Percentiles rank a stretch among this genome's conserved stretches.
Conservation (phyloP, 495 filamentous ascomycete species). For the Staphylotrichum longicolle region DNA sequence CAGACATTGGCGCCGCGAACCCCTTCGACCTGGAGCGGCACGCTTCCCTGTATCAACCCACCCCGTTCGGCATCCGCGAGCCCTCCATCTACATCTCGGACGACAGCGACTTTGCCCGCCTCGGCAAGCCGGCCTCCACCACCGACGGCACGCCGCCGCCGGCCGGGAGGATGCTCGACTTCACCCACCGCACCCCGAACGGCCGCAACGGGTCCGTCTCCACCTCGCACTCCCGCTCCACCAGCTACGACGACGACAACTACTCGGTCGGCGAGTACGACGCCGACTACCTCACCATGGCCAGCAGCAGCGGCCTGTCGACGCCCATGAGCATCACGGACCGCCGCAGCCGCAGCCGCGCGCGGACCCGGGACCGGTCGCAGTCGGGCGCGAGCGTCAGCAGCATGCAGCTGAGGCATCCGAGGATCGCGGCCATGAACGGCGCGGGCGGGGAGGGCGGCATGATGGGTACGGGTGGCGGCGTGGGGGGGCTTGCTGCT, state of each 20-base stretch:
- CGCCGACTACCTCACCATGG: conserved; percentile 32
- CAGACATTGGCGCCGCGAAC: conserved; percentile 47
- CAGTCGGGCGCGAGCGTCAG: conserved; percentile 11
- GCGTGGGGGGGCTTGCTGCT: too few relatives aligned
- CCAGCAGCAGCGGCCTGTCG: not conserved
- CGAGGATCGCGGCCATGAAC: conserved; percentile 21
- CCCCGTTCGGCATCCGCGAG: conserved; percentile 38
- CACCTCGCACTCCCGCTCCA: conserved; percentile 24
- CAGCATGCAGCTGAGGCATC: conserved; percentile 23
- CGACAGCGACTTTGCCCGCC: conserved; percentile 43
- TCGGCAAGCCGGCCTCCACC: conserved; percentile 18
- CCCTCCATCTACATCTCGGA: conserved; percentile 54
- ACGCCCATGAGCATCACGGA: conserved; percentile 9
- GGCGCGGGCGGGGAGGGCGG: not conserved
- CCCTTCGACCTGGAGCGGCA: conserved; percentile 57
- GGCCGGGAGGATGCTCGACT: conserved; percentile 8
- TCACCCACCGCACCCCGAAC: conserved; percentile 9
- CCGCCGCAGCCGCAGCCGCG: conserved; percentile 5
- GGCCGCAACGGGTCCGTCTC: conserved; percentile 16
- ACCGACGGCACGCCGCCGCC: conserved; percentile 10
- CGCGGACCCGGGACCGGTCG: not conserved
- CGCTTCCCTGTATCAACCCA: conserved; percentile 48
- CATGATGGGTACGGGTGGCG: too few relatives aligned
- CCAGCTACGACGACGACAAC: conserved; percentile 36
- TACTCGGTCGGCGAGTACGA: conserved; percentile 37